Percentiles rank a stretch among this genome's conserved stretches.
These are phyloP conservation scores for Wickerhamomyces chambardii DNA, from an alignment of 805 yeast genomes.

Conservation along the genomic window DNA sequence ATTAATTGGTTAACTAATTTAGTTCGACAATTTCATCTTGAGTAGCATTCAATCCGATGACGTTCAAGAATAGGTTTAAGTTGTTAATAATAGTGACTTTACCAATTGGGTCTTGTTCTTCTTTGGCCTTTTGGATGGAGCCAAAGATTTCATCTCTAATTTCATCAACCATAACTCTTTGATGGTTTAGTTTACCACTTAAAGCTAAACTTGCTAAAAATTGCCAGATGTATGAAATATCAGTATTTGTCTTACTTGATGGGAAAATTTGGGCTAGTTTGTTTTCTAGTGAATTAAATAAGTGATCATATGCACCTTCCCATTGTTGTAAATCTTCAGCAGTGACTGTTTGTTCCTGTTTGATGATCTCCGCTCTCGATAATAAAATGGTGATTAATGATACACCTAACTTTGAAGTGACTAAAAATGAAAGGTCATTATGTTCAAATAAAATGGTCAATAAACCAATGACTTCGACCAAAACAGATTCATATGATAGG, in stretches of 20 bases:
- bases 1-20: constrained; percentile 10
- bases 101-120: constrained; percentile 24
- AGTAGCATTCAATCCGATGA: constrained; percentile 91
- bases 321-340: constrained; percentile 41
- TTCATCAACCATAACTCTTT: constrained; percentile 89
- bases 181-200: constrained; percentile 86
- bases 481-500: constrained; percentile 66
- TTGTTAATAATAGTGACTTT: constrained; percentile 61
- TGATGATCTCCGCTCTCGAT: constrained; percentile 85
- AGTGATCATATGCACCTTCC: constrained; percentile 72
- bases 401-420: constrained; percentile 69
- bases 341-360: constrained; percentile 61
- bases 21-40: constrained; percentile 84
- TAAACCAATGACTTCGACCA: constrained; percentile 70
- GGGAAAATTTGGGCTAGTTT: constrained; percentile 78
- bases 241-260: constrained; percentile 33
- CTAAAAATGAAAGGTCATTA: constrained; percentile 49
- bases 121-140: constrained; percentile 69
- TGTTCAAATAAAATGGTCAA: constrained; percentile 61
- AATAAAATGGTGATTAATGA: constrained; percentile 83
- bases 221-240: constrained; percentile 76
- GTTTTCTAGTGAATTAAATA: constrained; percentile 74
- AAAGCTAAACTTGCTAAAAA: constrained; percentile 89
- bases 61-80: constrained; percentile 87
- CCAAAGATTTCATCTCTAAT: constrained; percentile 91